Percentiles rank a stretch among this genome's conserved stretches.
These are phyloP conservation scores for Westerdykella ornata DNA, from an alignment of 2,329 filamentous ascomycete genomes.

Conservation along the genomic window DNA sequence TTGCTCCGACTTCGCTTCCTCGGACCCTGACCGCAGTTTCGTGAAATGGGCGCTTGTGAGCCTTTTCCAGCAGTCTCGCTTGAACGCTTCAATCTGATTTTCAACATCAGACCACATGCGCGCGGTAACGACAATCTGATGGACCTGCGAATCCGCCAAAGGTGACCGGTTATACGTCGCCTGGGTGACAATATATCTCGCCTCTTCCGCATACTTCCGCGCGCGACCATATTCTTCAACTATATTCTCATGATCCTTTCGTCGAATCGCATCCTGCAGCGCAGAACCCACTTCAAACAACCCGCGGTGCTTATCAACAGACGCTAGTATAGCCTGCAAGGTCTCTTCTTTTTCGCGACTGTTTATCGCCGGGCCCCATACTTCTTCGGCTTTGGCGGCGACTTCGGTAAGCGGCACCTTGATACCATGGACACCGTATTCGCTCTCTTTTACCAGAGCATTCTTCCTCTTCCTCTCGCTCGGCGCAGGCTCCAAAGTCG, in stretches of 20 bases:
- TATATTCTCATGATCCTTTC: conserved; percentile 81
- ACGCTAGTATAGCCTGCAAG: conserved; percentile 67
- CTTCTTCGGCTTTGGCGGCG: conserved; percentile 88
- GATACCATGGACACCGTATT: conserved; percentile 50
- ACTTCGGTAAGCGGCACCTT: conserved; percentile 83
- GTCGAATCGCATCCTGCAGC: conserved; percentile 77
- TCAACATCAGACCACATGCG: conserved; percentile 95
- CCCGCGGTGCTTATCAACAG: conserved; percentile 71
- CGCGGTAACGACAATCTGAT: conserved; percentile 79
- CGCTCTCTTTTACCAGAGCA: conserved; percentile 79
- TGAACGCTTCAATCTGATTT: conserved; percentile 77
- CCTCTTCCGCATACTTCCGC: conserved; percentile 73
- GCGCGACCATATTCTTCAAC: conserved; percentile 82
- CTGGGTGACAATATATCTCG: conserved; percentile 57
- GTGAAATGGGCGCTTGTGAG: conserved; percentile 60
- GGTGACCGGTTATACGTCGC: conserved; percentile 46
- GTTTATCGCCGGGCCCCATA: conserved; percentile 91
- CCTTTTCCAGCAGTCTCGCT: conserved; percentile 80
- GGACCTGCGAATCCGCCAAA: conserved; percentile 71
- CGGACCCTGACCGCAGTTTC: conserved; percentile 43
- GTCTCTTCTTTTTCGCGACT: conserved; percentile 87
- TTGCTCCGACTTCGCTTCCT: conserved; percentile 59
- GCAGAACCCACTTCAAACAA: conserved; percentile 74
- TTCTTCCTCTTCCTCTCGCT: conserved; percentile 67
- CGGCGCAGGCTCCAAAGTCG: conserved; percentile 25